phyloP scores from a whole-genome alignment of 2,329 filamentous ascomycete genomes.

The Neofusicoccum umdonicola region DNA sequence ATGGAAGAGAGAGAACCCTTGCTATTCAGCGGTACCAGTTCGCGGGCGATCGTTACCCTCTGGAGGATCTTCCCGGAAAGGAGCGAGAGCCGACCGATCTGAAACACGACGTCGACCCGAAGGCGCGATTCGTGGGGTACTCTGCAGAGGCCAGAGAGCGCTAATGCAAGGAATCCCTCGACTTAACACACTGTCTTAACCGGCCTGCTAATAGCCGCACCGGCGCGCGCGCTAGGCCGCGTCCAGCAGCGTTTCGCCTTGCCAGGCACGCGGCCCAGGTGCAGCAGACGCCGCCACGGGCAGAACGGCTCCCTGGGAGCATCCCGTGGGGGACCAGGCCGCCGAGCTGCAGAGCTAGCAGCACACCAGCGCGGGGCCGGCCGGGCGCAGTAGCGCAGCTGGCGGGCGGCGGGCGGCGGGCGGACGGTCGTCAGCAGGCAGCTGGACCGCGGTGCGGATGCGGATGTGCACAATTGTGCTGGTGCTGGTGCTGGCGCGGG shows the following conservation, averaged over 20 bases:
- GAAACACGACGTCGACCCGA: slow-evolving; percentile 19
- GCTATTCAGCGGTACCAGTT: slow-evolving; percentile 14
- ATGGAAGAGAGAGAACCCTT: slow-evolving; percentile 10
- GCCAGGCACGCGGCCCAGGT: neutral
- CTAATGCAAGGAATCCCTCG: slow-evolving; percentile 16
- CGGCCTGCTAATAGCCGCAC: neutral
- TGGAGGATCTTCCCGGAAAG: slow-evolving; percentile 12
- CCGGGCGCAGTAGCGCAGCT: neutral
- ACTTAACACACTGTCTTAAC: slow-evolving; percentile 9
- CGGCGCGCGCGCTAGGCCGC: neutral
- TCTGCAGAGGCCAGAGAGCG: neutral
- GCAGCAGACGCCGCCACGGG: neutral
- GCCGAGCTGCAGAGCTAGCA: too few species aligned
- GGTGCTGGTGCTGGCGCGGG: too few species aligned
- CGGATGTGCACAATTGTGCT: too few species aligned
- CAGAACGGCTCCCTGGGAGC: neutral
- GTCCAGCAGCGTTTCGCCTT: slow-evolving; percentile 1
- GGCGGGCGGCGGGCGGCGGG: neutral
- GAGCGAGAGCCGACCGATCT: slow-evolving; percentile 14
- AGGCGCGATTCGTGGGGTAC: slow-evolving; percentile 18
- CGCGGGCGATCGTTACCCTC: slow-evolving; percentile 11
- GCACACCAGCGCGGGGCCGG: neutral
- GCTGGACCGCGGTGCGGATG: too few species aligned
- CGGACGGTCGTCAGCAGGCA: neutral
- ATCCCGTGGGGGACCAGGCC: neutral